phyloP scores from a whole-genome alignment of 129 eudicot genomes.

The Deinandra increscens region DNA sequence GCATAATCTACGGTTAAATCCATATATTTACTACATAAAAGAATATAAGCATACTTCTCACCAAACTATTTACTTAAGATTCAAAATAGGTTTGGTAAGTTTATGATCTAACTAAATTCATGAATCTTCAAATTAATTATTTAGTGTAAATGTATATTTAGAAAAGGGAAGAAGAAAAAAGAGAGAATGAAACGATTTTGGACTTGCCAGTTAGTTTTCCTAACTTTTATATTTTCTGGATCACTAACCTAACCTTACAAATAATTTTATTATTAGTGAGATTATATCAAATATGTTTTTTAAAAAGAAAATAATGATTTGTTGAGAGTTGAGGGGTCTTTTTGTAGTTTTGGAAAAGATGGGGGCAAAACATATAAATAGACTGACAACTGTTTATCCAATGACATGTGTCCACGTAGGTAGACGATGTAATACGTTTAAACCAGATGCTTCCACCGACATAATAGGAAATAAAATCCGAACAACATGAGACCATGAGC shows the following conservation, averaged over 20 bases:
- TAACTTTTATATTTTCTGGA: not conserved
- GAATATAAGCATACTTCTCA: too few relatives aligned
- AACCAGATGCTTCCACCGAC: conserved; percentile 35
- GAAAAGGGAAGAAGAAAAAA: too few relatives aligned
- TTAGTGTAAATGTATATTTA: too few relatives aligned
- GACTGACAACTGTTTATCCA: conserved; percentile 9
- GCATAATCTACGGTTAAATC: too few relatives aligned
- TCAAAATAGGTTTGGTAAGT: too few relatives aligned
- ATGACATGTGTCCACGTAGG: conserved; percentile 25
- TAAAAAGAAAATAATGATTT: not conserved
- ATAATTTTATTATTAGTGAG: too few relatives aligned
- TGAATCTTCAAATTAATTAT: too few relatives aligned
- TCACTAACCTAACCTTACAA: not conserved
- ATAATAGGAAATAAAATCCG: conserved; percentile 4
- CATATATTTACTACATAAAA: too few relatives aligned
- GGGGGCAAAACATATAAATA: not conserved
- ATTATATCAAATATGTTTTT: too few relatives aligned
- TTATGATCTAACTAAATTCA: too few relatives aligned
- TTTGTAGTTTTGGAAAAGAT: not conserved
- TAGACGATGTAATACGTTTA: conserved; percentile 32
- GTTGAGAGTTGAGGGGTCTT: not conserved
- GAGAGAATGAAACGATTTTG: not conserved
- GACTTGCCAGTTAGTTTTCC: not conserved
- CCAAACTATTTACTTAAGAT: too few relatives aligned
- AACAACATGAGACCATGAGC: too few relatives aligned